Base-by-base conservation (phyloP, 345 rosid species). In the Syzygium grande region DNA sequence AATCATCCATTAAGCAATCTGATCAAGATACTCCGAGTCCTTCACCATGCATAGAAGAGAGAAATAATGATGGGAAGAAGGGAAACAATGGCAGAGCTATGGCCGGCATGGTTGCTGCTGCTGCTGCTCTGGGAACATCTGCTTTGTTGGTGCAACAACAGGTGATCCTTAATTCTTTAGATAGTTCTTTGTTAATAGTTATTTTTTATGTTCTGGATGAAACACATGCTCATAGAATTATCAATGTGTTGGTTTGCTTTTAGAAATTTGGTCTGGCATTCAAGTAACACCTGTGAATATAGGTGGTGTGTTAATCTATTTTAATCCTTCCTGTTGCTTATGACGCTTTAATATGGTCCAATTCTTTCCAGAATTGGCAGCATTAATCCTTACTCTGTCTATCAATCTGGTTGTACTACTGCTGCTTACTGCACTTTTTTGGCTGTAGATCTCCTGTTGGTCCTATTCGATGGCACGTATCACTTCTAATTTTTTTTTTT, bases 61-160 rank as follows among this genome's bases (percentile, higher is more conserved):
- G 91, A 86, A 91, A 88, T 85, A 85, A 87, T 59, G 92, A 89
- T 55, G 84, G 87, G 49, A 90, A 91, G 85, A 90, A 68, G 89
- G 84, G 87, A 65, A 88, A 86, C 52, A 95, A 87, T 86, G 94
- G 91, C 30, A 86, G 86, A 89, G 93, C 94, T 79, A 93, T 96
- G 98, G 96, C 91, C 88, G 98, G 99, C 91, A 97, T 73, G 83
- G 49, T 97, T 89, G 91, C 96, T 84, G 94, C 96, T 78, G 98
- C 97, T 78, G 98, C 97, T 91, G 99, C 99, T 86, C 88, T 97
- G 87, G 99, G 99, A 88, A 96, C 99, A 87, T 95, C 99, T 87
- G 96, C 99, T 84, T 92, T 95, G 61, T 92, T 97, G 63, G 93
- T 91, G 86, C 93, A 92, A 85, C 89, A 93, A 85, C 91, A 93